Evolutionary conservation across 1,139 yeast species (phyloP), one percentile per base, ranked within the genome.

Genomic region (Yamadazyma sp.): DNA sequence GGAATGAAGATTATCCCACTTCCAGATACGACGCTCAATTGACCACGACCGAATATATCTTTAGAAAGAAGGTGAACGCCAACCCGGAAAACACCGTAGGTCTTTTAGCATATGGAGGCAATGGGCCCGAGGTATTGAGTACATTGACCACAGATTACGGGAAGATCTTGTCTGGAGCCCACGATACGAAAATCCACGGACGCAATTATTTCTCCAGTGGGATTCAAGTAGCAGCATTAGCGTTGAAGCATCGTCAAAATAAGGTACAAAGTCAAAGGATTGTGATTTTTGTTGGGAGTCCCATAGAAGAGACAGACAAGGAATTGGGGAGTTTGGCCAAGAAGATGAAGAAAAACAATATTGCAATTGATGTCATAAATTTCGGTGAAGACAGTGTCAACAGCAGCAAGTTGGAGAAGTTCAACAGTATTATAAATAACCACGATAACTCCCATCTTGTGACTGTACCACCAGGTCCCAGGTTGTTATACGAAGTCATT

Each of bases 21-120:
- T 83, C 94, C 17, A 77, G 98, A 55, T 91, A 84, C 59, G 95
- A 86, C 46, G 97, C 98, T 1, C 97, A 94, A 63, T 73, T 86
- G 47, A 95, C 94, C 46, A 83, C 97, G n/a, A 89, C 92, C 17
- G 95, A 89, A 56, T 75, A 83, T 53, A 79, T 94, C 38, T 94
- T 92, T 69, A 87, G 86, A 49, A 81, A 87, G 49, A 91, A 92
- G 63, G 79, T 88, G 47, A 83, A 85, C 58, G 73, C 92, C 40
- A 92, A 92, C 62, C 97, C 98, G 2, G 98, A 92, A 61, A 88
- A 82, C 60, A 86, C 96, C 0, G 96, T 92, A 18, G 98, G 98
- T 0, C 69, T 91, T 43, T 75, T 91, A 67, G 82, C 96, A 17
- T 81, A 85, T 66, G 95, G 95, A 2, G 98, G 97, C 25, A 77